phyloP scores from a whole-genome alignment of 2,329 filamentous ascomycete species.

The Aaosphaeria arxii region DNA sequence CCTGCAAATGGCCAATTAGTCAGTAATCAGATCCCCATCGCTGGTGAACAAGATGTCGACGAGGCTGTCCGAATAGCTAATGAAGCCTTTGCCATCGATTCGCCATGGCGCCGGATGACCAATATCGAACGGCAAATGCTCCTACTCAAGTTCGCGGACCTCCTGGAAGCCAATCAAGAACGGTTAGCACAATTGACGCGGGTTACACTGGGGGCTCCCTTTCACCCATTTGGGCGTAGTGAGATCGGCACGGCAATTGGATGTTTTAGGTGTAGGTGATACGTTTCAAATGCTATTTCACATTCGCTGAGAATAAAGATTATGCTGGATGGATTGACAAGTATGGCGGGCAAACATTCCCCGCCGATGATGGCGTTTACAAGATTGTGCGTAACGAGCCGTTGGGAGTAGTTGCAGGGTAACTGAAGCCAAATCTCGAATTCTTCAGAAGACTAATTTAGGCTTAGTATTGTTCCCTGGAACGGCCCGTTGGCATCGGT shows the following conservation, averaged over 20 bases:
- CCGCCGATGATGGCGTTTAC: background rate
- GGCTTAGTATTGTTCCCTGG: conserved; percentile 18
- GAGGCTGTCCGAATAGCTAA: conserved; percentile 5
- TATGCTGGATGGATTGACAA: background rate
- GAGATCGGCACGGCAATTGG: conserved; percentile 1
- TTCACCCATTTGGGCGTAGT: background rate
- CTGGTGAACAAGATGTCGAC: conserved; percentile 6
- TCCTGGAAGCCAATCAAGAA: conserved; percentile 4
- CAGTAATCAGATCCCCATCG: conserved; percentile 3
- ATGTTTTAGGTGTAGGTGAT: conserved; percentile 1
- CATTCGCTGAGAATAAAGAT: background rate
- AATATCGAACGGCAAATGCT: background rate
- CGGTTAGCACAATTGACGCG: background rate
- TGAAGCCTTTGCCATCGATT: conserved; percentile 1
- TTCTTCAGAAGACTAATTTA: background rate
- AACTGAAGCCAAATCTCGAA: background rate
- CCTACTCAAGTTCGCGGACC: conserved; percentile 5
- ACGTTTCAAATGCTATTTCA: background rate
- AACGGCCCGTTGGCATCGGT: conserved; percentile 49
- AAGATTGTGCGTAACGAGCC: background rate
- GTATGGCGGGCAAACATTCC: background rate
- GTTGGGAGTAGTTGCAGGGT: background rate
- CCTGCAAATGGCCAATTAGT: background rate
- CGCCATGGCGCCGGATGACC: conserved; percentile 4
- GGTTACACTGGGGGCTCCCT: background rate